Percentiles rank a stretch among this genome's conserved stretches.
Conservation (phyloP, 352 stramenopile species). For the Phytophthora capsici region DNA sequence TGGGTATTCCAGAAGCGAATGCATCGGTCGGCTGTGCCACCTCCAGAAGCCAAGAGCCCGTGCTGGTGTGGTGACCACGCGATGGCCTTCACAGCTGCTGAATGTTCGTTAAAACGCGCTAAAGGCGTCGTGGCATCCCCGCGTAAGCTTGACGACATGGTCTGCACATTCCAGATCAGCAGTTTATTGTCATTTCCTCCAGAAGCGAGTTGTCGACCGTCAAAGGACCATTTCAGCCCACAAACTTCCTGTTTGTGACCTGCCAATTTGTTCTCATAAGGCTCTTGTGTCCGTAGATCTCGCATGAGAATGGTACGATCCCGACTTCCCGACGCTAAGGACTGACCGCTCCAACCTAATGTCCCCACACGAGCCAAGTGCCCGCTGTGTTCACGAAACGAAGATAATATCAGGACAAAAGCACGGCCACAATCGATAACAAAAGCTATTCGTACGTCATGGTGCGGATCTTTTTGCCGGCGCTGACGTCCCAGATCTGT, state of each 20-base stretch:
- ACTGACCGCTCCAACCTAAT: slow-evolving; percentile 89
- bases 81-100: slow-evolving; percentile 97
- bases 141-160: slow-evolving; percentile 39
- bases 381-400: slow-evolving; percentile 47
- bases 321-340: slow-evolving; percentile 94
- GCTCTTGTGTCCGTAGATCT: slow-evolving; percentile 84
- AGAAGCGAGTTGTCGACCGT: slow-evolving; percentile 90
- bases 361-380: slow-evolving; percentile 94
- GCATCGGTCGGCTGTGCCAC: slow-evolving; percentile 96
- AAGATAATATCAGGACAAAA: slow-evolving; percentile 11
- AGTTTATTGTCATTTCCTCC: slow-evolving; percentile 99
- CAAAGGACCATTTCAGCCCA: slow-evolving; percentile 97
- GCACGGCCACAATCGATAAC: not conserved
- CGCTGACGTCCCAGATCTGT: slow-evolving; percentile 95
- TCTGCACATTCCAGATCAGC: slow-evolving; percentile 94
- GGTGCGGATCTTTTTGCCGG: slow-evolving; percentile 89
- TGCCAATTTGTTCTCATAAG: slow-evolving; percentile 61
- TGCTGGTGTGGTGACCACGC: slow-evolving; percentile 97
- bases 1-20: slow-evolving; percentile 99
- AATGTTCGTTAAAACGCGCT: slow-evolving; percentile 95
- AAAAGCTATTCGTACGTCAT: slow-evolving; percentile 69
- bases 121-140: slow-evolving; percentile 66
- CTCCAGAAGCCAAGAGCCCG: slow-evolving; percentile 94
- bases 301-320: slow-evolving; percentile 94
- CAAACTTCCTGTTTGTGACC: slow-evolving; percentile 93